A percentile compares a stretch with the other conserved stretches of the same genome.
These are phyloP conservation scores for Cyberlindnera xishuangbannaensis DNA, from an alignment of 805 yeast species.

Conservation along the genomic window DNA sequence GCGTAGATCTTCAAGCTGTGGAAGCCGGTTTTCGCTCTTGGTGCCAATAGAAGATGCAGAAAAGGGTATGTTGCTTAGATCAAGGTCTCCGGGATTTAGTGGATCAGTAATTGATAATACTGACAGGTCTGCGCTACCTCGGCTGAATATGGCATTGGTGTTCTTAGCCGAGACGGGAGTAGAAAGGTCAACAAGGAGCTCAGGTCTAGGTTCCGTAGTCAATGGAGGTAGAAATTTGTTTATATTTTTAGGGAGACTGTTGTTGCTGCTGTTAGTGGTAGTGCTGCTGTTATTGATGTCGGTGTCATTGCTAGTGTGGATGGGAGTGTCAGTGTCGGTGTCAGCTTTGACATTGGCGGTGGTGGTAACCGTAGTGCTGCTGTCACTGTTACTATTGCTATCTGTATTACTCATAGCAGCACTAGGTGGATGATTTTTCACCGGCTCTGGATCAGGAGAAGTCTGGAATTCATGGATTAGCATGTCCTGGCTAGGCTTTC, in stretches of 20 bases:
- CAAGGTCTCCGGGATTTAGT: conserved; percentile 3
- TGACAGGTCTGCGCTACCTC: conserved; percentile 4
- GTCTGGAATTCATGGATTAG: conserved; percentile 4
- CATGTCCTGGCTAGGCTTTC: conserved; percentile 7
- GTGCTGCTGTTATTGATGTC: no score
- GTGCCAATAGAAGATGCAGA: conserved; percentile 21
- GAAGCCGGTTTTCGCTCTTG: background rate
- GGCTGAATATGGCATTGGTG: conserved; percentile 2
- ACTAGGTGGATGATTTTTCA: no score
- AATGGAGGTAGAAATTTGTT: no score
- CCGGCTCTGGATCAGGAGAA: background rate
- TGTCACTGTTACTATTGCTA: background rate
- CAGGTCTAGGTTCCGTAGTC: no score
- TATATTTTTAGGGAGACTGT: no score
- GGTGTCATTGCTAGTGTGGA: no score
- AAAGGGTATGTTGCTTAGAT: conserved; percentile 15
- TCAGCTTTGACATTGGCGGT: background rate
- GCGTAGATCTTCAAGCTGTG: conserved; percentile 4
- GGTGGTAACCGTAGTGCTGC: no score
- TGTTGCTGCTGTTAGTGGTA: no score
- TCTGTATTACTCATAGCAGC: background rate
- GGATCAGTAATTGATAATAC: conserved; percentile 4
- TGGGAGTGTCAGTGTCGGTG: background rate
- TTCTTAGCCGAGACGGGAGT: conserved; percentile 1
- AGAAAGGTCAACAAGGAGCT: no score